Evolutionary conservation across 257 asterid genomes (phyloP).

Genomic region (Penstemon davidsonii): DNA sequence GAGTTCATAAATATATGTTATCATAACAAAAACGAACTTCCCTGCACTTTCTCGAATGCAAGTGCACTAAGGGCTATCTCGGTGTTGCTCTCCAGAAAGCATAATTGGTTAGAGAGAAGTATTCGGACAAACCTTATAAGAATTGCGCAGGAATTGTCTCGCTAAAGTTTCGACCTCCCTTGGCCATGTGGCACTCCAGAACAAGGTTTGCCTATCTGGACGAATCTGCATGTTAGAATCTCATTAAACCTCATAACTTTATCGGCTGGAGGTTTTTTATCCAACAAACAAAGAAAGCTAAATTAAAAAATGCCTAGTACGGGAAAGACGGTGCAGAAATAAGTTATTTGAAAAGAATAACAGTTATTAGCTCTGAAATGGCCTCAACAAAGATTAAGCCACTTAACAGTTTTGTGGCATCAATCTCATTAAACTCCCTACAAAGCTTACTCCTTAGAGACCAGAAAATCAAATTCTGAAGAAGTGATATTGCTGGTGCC

Average conservation of each 20-base stretch:
- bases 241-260: slow-evolving; percentile 24
- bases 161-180: slow-evolving; percentile 86
- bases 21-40: background rate
- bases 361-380: too few relatives aligned
- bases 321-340: background rate
- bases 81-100: slow-evolving; percentile 14
- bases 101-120: slow-evolving; percentile 7
- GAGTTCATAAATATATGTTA: background rate
- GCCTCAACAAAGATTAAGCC: too few relatives aligned
- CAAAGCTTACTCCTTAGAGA: too few relatives aligned
- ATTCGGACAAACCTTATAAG: slow-evolving; percentile 63
- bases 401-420: too few relatives aligned
- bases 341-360: background rate
- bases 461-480: too few relatives aligned
- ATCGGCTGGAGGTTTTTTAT: background rate
- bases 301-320: background rate
- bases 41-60: slow-evolving; percentile 16
- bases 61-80: slow-evolving; percentile 2
- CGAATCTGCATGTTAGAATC: slow-evolving; percentile 56
- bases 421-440: too few relatives aligned
- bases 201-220: slow-evolving; percentile 94
- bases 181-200: slow-evolving; percentile 99
- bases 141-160: slow-evolving; percentile 75
- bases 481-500: too few relatives aligned
- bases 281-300: background rate